Evolutionary conservation across 305 asterid species (phyloP).

Genomic region (Salvia sclarea): DNA sequence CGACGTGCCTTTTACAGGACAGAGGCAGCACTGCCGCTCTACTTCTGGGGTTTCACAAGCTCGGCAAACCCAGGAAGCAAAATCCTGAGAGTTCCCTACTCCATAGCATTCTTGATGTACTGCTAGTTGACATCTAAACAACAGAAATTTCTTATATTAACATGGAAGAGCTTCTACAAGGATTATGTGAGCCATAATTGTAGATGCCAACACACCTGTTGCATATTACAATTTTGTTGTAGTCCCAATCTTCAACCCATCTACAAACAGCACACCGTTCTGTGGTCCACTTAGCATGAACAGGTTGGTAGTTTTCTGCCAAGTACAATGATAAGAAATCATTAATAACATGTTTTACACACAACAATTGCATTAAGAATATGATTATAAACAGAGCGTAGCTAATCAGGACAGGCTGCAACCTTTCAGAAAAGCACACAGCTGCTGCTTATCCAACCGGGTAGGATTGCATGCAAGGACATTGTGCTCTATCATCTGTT

Average conservation of each 20-base stretch:
- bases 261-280: conserved; percentile 97
- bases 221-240: conserved; percentile 92
- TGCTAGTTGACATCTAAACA: conserved; percentile 88
- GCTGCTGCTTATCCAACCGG: conserved; percentile 67
- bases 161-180: conserved; percentile 23
- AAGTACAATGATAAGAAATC: conserved; percentile 30
- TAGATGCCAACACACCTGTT: conserved; percentile 62
- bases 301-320: conserved; percentile 75
- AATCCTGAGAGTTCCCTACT: conserved; percentile 58
- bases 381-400: conserved; percentile 10
- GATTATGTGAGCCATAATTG: conserved; percentile 18
- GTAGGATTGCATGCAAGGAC: conserved; percentile 41
- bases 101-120: conserved; percentile 99
- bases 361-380: conserved; percentile 15
- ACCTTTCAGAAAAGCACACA: conserved; percentile 74
- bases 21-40: conserved; percentile 86
- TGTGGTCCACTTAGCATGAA: conserved; percentile 86
- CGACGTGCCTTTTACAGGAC: conserved; percentile 90
- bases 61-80: conserved; percentile 96
- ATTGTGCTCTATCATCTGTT: conserved; percentile 73
- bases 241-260: conserved; percentile 98
- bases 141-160: conserved; percentile 24
- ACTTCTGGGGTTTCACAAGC: conserved; percentile 90
- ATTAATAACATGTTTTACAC: not conserved
- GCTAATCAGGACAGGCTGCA: conserved; percentile 24